These are phyloP conservation scores for Entomophthora muscae DNA, from an alignment of 371 early-diverging fungal genomes.

Conservation along the genomic window DNA sequence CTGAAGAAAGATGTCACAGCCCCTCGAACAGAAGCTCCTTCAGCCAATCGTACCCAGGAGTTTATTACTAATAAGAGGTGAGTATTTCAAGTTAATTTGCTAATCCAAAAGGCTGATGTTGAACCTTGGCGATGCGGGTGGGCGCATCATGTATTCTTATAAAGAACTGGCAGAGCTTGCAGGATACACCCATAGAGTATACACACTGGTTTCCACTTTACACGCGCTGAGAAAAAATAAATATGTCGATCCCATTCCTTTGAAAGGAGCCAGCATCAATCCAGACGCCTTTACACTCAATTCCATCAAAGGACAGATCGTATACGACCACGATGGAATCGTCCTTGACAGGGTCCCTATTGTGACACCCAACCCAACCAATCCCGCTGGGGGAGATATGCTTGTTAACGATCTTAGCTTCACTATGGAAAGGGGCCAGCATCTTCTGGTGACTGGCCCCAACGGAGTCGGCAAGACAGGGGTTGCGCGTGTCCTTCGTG, in stretches of 20 bases:
- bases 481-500: conserved; percentile 59
- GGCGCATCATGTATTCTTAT: conserved; percentile 78
- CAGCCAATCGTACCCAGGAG: conserved; percentile 50
- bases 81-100: conserved; percentile 5
- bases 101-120: conserved; percentile 37
- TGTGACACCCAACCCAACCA: conserved; percentile 42
- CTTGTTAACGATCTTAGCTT: conserved; percentile 36
- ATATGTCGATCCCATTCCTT: background rate
- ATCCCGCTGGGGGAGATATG: conserved; percentile 37
- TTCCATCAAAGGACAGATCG: conserved; percentile 28
- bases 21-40: no score
- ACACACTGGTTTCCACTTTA: conserved; percentile 47
- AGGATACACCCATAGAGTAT: conserved; percentile 69
- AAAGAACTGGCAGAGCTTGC: conserved; percentile 74
- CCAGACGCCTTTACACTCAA: conserved; percentile 23
- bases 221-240: conserved; percentile 25
- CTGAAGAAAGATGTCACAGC: no score
- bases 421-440: conserved; percentile 41
- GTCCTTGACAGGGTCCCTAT: conserved; percentile 43
- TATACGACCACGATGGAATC: conserved; percentile 27
- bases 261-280: background rate
- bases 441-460: conserved; percentile 54
- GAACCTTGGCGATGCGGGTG: conserved; percentile 75
- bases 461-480: conserved; percentile 72
- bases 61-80: conserved; percentile 82